Evolutionary conservation across 2,329 filamentous ascomycete genomes (phyloP).

Genomic region (Diaporthe destruens): DNA sequence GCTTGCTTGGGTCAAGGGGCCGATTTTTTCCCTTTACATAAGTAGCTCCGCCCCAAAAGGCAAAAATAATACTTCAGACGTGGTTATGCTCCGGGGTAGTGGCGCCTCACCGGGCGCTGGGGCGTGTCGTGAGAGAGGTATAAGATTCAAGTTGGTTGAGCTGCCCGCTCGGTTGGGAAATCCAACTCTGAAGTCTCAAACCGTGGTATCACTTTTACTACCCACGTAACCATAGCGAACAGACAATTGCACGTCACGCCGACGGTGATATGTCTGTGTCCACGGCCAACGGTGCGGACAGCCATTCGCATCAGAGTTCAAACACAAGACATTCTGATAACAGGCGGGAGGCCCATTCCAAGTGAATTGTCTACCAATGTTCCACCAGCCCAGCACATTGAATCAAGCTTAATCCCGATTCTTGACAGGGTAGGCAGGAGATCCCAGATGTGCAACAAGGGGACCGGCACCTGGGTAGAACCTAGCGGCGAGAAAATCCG

Average conservation of each 20-base stretch:
- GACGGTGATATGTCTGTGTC: slow-evolving; percentile 20
- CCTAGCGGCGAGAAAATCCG: background rate
- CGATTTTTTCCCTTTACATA: slow-evolving; percentile 1
- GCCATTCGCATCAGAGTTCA: slow-evolving; percentile 22
- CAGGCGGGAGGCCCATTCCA: slow-evolving; percentile 1
- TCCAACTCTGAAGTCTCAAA: slow-evolving; percentile 7
- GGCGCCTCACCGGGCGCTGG: background rate
- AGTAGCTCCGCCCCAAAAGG: slow-evolving; percentile 18
- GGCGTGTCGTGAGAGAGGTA: background rate
- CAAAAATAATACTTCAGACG: slow-evolving; percentile 20
- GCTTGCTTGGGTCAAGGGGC: slow-evolving; percentile 8
- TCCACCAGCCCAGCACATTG: slow-evolving; percentile 15
- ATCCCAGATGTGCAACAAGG: slow-evolving; percentile 29
- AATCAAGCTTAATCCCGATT: slow-evolving; percentile 14
- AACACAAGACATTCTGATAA: background rate
- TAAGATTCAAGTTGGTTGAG: background rate
- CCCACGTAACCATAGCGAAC: slow-evolving; percentile 10
- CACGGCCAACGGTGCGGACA: slow-evolving; percentile 17
- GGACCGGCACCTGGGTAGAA: slow-evolving; percentile 22
- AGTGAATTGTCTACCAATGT: background rate
- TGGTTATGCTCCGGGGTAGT: background rate
- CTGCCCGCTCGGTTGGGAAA: slow-evolving; percentile 17
- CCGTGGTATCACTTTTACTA: background rate
- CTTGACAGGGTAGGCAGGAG: background rate
- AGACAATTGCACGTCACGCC: slow-evolving; percentile 17